phyloP scores from a whole-genome alignment of 2,329 filamentous ascomycete species.

The Paradendryphiella salina region DNA sequence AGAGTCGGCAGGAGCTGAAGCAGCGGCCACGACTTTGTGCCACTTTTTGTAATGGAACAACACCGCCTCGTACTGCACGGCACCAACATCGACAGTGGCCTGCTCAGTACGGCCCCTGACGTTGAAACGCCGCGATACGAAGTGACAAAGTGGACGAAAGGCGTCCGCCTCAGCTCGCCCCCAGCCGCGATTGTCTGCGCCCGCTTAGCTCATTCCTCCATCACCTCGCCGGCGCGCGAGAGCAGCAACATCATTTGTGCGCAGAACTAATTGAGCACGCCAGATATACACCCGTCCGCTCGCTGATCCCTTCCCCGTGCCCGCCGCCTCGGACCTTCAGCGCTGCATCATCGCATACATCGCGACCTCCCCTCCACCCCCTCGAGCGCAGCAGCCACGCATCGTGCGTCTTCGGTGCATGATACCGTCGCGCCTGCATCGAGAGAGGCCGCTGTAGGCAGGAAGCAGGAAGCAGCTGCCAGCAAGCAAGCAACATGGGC shows the following conservation, averaged over 20 bases:
- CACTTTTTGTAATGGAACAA: conserved; percentile 1
- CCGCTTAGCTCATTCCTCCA: conserved; percentile 7
- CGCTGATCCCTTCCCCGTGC: conserved; percentile 8
- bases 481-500: conserved; percentile 25
- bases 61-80: background rate
- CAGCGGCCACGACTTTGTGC: conserved; percentile 7
- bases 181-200: background rate
- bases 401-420: conserved; percentile 19
- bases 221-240: conserved; percentile 2
- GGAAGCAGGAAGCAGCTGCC: background rate
- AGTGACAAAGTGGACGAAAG: conserved; percentile 1
- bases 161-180: conserved; percentile 9
- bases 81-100: background rate
- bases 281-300: conserved; percentile 10
- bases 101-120: conserved; percentile 7
- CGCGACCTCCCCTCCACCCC: background rate
- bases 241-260: background rate
- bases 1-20: background rate
- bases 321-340: background rate
- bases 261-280: background rate
- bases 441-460: conserved; percentile 27
- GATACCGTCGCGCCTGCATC: conserved; percentile 15
- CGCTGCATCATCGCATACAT: background rate
- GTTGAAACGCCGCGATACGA: conserved; percentile 19
- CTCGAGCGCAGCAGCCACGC: conserved; percentile 9